Percentiles rank a stretch among this genome's conserved stretches.
These are phyloP conservation scores for Verticillium tricorpus DNA, from an alignment of 2,329 filamentous ascomycete species.

Conservation along the genomic window DNA sequence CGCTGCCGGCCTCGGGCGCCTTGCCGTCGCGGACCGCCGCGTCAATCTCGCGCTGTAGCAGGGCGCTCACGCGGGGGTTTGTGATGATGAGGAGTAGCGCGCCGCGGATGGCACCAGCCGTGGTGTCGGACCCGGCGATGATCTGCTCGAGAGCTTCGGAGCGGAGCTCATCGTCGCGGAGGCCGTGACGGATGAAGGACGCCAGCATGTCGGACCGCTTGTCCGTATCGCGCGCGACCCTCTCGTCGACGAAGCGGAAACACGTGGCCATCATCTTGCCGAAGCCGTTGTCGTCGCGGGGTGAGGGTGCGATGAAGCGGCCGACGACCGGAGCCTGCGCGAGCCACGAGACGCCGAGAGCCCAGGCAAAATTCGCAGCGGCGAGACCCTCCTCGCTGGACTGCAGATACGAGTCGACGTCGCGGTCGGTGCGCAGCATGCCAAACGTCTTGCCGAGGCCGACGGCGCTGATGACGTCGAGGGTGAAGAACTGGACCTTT, in stretches of 20 bases:
- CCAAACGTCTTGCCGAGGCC: conserved; percentile 47
- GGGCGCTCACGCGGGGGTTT: conserved; percentile 34
- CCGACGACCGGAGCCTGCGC: conserved; percentile 22
- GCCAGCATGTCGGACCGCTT: conserved; percentile 23
- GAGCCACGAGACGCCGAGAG: conserved; percentile 22
- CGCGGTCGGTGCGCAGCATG: conserved; percentile 38
- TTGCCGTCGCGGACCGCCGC: conserved; percentile 11
- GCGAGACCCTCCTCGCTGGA: conserved; percentile 27
- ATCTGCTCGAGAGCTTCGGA: conserved; percentile 25
- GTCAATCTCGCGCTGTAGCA: conserved; percentile 40
- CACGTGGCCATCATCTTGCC: conserved; percentile 27
- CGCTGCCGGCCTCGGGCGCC: conserved; percentile 17
- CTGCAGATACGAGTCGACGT: conserved; percentile 35
- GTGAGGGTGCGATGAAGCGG: conserved; percentile 19
- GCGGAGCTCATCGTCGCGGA: conserved; percentile 19
- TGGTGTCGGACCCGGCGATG: conserved; percentile 52
- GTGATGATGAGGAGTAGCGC: conserved; percentile 43
- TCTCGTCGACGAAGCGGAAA: conserved; percentile 22
- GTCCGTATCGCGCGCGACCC: conserved; percentile 13
- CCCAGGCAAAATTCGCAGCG: conserved; percentile 19
- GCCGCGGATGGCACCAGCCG: conserved; percentile 42
- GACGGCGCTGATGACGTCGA: conserved; percentile 49
- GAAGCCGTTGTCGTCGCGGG: conserved; percentile 24
- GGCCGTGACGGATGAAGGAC: conserved; percentile 21
- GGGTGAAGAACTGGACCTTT: conserved; percentile 44